Evolutionary conservation across 2,329 filamentous ascomycete species (phyloP), one percentile per base, ranked within the genome.

Genomic region (Clonostachys sp.): DNA sequence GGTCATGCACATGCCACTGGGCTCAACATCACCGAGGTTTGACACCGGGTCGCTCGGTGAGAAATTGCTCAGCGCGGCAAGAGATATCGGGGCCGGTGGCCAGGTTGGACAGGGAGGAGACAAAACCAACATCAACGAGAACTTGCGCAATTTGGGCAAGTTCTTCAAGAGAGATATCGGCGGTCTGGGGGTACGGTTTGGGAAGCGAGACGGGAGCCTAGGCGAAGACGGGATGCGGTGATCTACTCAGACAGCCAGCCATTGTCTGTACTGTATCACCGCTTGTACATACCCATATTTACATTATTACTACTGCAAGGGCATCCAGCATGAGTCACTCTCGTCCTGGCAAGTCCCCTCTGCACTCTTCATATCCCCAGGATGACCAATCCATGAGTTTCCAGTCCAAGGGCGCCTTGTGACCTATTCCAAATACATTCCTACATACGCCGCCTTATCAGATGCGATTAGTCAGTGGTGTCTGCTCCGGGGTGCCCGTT

Each of bases 111-210:
- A 69, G 51, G 71, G 55, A 13, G 73, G 68, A 14, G 75, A 81
- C 47, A 83, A 86, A 58, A 81, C 80, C 8, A 89, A 87, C 45
- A 80, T 96, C 53, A 95, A 96, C 62, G 91, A 95, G 67, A 96
- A 96, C 66, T 64, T 97, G 67, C 91, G 90, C 71, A 96, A 90
- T 64, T 89, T 99, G 68, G 92, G 92, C 20, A 96, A 95, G 68
- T 96, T 97, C 70, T 97, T 97, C 73, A 84, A 87, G 52, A 76
- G 92, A 53, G 92, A 96, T 71, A 84, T 92, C 53, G 87, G 88
- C 33, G 82, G 84, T 3, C 78, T 92, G 53, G 86, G 87, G 3
- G 81, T 80, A 12, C 72, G 87, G 54, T 91, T 91, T 63, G 87
- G 87, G 42, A 84, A 80, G 67, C 67, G 79, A 45, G 77, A 80